Evolutionary conservation across 495 filamentous ascomycete genomes (phyloP).

Genomic region (Glarea lozoyensis): DNA sequence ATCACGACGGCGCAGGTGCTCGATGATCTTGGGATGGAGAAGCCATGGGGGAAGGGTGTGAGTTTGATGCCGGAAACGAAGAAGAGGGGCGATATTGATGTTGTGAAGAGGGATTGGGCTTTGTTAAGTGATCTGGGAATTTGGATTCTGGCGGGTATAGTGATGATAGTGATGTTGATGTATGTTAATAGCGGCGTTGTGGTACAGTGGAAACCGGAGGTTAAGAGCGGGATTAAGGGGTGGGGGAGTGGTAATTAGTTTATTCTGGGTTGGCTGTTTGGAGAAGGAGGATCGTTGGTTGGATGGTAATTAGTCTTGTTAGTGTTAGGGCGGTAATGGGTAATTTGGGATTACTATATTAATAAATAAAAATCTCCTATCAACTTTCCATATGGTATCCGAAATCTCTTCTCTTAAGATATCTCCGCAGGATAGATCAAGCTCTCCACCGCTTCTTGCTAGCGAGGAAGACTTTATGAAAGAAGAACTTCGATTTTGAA

Average conservation of each 20-base stretch:
- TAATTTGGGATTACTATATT: too few species aligned
- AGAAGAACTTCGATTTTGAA: too few species aligned
- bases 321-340: neutral
- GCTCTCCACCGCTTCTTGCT: too few species aligned
- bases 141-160: constrained; percentile 6
- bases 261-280: constrained; percentile 12
- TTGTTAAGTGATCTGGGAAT: constrained; percentile 6
- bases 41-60: constrained; percentile 32
- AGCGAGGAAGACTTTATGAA: too few species aligned
- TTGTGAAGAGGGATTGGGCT: constrained; percentile 16
- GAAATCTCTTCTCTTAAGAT: too few species aligned
- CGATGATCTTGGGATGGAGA: constrained; percentile 25
- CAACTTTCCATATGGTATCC: too few species aligned
- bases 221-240: too few species aligned
- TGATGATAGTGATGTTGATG: constrained; percentile 1
- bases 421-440: too few species aligned
- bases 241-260: too few species aligned
- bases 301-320: neutral
- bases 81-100: constrained; percentile 29
- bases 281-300: constrained; percentile 10
- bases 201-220: too few species aligned
- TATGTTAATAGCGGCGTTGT: too few species aligned
- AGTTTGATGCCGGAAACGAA: constrained; percentile 17
- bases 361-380: too few species aligned
- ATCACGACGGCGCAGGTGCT: constrained; percentile 51